phyloP scores from a whole-genome alignment of 1,284 basidiomycete species.

The Rhizoctonia solani region DNA sequence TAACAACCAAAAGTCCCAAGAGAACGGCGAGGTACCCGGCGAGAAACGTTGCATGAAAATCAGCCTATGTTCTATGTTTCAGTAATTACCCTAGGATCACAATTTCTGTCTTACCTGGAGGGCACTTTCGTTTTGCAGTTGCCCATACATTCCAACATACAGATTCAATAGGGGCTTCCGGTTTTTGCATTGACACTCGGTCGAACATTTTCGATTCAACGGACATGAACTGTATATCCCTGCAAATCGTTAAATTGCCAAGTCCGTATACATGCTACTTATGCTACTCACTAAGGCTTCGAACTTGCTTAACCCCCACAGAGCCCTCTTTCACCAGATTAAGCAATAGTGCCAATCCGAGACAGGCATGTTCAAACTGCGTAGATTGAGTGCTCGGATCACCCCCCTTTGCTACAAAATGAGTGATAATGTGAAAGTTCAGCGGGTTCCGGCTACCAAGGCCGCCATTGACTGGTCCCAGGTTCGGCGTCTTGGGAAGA shows the following conservation, averaged over 20 bases:
- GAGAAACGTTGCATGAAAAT: conserved; percentile 25
- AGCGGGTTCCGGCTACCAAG: conserved; percentile 51
- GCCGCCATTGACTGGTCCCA: conserved; percentile 54
- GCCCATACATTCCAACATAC: conserved; percentile 5
- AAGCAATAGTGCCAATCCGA: conserved; percentile 68
- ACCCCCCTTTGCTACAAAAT: conserved; percentile 20
- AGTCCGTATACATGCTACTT: conserved; percentile 11
- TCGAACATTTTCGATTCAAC: conserved; percentile 6
- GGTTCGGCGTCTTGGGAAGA: conserved; percentile 51
- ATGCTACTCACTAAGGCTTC: conserved; percentile 53
- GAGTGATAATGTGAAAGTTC: conserved; percentile 40
- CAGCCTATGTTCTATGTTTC: conserved; percentile 1
- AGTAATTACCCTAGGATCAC: neutral
- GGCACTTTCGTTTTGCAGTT: neutral
- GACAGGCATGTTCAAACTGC: conserved; percentile 63
- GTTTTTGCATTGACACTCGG: conserved; percentile 19
- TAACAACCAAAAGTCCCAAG: conserved; percentile 10
- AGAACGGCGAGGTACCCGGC: conserved; percentile 18
- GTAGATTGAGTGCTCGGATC: neutral
- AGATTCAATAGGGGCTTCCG: conserved; percentile 6
- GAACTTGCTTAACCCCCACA: conserved; percentile 52
- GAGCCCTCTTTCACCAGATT: conserved; percentile 67
- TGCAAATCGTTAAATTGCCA: conserved; percentile 41
- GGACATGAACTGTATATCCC: conserved; percentile 57
- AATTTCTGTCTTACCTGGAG: conserved; percentile 1